These are phyloP conservation scores for Entomortierella beljakovae DNA, from an alignment of 192 early-diverging fungal genomes.

Conservation along the genomic window DNA sequence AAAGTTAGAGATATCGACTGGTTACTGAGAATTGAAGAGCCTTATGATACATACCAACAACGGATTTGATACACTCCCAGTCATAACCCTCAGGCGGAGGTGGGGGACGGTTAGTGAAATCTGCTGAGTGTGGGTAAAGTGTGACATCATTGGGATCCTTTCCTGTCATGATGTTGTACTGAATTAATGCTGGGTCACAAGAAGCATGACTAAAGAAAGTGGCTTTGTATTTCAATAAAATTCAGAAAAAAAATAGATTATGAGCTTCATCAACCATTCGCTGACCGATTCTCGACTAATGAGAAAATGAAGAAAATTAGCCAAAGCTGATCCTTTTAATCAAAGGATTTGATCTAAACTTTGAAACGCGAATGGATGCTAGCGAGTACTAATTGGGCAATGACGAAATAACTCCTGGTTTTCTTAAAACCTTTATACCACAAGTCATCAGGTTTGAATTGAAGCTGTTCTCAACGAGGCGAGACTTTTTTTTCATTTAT, in stretches of 20 bases:
- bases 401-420: too few species aligned
- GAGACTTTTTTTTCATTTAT: too few species aligned
- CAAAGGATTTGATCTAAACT: slow-evolving; percentile 7
- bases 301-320: slow-evolving; percentile 27
- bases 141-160: neutral
- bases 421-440: too few species aligned
- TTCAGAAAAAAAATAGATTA: neutral
- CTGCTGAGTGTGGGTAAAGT: slow-evolving; percentile 24
- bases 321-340: slow-evolving; percentile 19
- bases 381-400: slow-evolving; percentile 28
- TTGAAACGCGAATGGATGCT: slow-evolving; percentile 6
- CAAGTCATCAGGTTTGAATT: too few species aligned
- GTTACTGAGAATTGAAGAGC: neutral
- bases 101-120: slow-evolving; percentile 31
- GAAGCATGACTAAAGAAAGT: neutral
- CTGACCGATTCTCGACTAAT: neutral
- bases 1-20: neutral
- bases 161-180: slow-evolving; percentile 6
- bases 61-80: slow-evolving; percentile 33
- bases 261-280: slow-evolving; percentile 9
- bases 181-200: neutral
- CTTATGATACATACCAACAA: slow-evolving; percentile 21
- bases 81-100: slow-evolving; percentile 39
- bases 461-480: too few species aligned
- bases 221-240: neutral